Percentiles rank a stretch among this genome's conserved stretches.
phyloP scores from a whole-genome alignment of 495 filamentous ascomycete genomes.

The Neurospora sp. region DNA sequence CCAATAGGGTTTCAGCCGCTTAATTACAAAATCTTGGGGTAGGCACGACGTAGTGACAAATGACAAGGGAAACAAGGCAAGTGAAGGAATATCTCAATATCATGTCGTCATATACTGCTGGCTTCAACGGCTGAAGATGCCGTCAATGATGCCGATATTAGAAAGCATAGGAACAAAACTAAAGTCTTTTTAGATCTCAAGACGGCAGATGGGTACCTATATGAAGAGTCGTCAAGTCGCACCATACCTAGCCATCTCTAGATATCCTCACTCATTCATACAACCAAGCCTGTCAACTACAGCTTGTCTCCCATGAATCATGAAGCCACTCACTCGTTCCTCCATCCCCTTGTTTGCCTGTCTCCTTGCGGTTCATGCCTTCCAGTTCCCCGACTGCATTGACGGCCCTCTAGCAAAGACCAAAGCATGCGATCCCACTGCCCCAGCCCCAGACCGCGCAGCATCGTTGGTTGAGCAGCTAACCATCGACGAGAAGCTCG shows the following conservation, averaged over 20 bases:
- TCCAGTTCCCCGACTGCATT: neutral
- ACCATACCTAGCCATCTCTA: neutral
- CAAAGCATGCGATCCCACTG: neutral
- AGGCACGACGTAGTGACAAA: neutral
- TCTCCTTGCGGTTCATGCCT: neutral
- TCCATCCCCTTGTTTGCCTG: neutral
- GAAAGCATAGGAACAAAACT: too few species aligned
- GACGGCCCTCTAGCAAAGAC: neutral
- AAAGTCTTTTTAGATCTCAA: neutral
- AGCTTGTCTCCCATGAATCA: neutral
- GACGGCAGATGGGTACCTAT: neutral
- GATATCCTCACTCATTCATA: neutral
- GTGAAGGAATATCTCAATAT: neutral
- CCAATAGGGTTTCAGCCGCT: neutral
- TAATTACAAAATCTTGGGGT: neutral
- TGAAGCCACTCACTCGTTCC: neutral
- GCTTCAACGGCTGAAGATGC: neutral
- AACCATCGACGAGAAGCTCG: slow-evolving; percentile 31
- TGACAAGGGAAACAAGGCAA: neutral
- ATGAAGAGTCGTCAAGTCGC: neutral
- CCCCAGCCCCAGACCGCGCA: slow-evolving; percentile 14
- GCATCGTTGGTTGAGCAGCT: slow-evolving; percentile 27
- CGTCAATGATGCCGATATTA: neutral
- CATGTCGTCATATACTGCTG: neutral
- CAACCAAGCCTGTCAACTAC: neutral